These are phyloP conservation scores for Ammopiptanthus mongolicus DNA, from an alignment of 306 rosid genomes.

Conservation along the genomic window DNA sequence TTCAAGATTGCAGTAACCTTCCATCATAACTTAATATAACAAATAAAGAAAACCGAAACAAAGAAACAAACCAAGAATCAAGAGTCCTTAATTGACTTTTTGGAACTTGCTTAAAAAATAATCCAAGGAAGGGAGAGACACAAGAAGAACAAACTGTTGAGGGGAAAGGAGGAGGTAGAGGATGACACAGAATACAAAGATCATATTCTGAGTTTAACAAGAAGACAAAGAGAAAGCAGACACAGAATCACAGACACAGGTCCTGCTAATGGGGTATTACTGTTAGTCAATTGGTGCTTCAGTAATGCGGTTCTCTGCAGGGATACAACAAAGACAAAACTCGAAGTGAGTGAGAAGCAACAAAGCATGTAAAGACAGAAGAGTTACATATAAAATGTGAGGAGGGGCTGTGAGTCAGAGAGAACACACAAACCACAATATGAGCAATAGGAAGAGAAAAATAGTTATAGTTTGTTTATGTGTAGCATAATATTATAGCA, in stretches of 20 bases:
- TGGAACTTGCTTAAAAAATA: conserved; percentile 22
- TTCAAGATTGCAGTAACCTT: conserved; percentile 68
- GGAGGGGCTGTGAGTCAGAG: conserved; percentile 29
- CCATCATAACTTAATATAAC: conserved; percentile 58
- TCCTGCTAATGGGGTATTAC: conserved; percentile 32
- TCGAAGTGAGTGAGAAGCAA: conserved; percentile 37
- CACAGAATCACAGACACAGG: conserved; percentile 10
- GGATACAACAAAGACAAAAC: conserved; percentile 45
- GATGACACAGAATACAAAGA: conserved; percentile 12
- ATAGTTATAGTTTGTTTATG: background rate
- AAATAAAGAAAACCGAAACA: background rate
- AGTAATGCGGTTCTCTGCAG: conserved; percentile 34
- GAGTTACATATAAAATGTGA: conserved; percentile 36
- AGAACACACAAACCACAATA: conserved; percentile 20
- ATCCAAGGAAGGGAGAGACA: conserved; percentile 28
- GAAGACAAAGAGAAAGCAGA: conserved; percentile 54
- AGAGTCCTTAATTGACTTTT: conserved; percentile 11
- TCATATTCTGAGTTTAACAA: conserved; percentile 54
- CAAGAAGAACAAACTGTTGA: conserved; percentile 21
- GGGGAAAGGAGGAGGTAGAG: conserved; percentile 18
- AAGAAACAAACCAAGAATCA: conserved; percentile 28
- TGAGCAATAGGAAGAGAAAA: background rate
- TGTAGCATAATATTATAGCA: background rate
- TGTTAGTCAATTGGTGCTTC: conserved; percentile 36
- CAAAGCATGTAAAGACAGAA: conserved; percentile 53